These are phyloP conservation scores for Suhomyces tanzawaensis DNA, from an alignment of 805 yeast genomes.

Conservation along the genomic window DNA sequence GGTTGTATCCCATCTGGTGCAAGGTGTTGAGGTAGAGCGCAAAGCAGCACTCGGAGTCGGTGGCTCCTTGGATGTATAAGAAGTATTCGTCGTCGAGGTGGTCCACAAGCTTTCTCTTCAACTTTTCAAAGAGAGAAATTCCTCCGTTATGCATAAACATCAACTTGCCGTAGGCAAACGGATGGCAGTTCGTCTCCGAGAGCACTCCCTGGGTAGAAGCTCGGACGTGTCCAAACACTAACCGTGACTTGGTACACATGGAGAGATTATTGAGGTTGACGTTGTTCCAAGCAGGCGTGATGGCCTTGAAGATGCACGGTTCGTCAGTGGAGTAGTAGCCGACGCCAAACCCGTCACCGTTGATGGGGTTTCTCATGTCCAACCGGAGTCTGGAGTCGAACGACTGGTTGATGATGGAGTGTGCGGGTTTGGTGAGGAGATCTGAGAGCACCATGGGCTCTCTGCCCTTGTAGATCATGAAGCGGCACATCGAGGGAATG, in stretches of 20 bases:
- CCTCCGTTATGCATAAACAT: constrained; percentile 99
- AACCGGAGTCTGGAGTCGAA: constrained; percentile 86
- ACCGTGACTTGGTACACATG: constrained; percentile 76
- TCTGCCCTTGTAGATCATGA: constrained; percentile 85
- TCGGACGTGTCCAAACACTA: constrained; percentile 93
- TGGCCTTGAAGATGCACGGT: constrained; percentile 92
- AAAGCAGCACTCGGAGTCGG: constrained; percentile 95
- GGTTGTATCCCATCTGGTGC: constrained; percentile 72
- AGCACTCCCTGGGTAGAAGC: constrained; percentile 95
- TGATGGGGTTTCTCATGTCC: constrained; percentile 88
- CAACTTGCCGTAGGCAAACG: constrained; percentile 80
- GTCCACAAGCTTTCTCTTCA: constrained; percentile 69
- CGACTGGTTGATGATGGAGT: constrained; percentile 93
- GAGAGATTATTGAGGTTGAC: constrained; percentile 82
- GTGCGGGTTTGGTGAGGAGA: constrained; percentile 90
- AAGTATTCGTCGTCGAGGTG: constrained; percentile 81
- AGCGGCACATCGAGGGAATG: constrained; percentile 70
- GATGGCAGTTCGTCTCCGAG: constrained; percentile 96
- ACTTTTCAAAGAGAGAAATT: constrained; percentile 64
- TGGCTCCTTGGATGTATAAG: constrained; percentile 81
- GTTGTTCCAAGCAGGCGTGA: constrained; percentile 98
- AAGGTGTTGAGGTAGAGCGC: constrained; percentile 81
- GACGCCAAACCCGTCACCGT: constrained; percentile 98
- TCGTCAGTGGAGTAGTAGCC: constrained; percentile 77
- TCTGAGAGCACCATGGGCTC: constrained; percentile 86